A percentile compares a stretch with the other conserved stretches of the same genome.
Evolutionary conservation across 768 basidiomycete genomes (phyloP).

Genomic region (Gloeostereum incarnatum): DNA sequence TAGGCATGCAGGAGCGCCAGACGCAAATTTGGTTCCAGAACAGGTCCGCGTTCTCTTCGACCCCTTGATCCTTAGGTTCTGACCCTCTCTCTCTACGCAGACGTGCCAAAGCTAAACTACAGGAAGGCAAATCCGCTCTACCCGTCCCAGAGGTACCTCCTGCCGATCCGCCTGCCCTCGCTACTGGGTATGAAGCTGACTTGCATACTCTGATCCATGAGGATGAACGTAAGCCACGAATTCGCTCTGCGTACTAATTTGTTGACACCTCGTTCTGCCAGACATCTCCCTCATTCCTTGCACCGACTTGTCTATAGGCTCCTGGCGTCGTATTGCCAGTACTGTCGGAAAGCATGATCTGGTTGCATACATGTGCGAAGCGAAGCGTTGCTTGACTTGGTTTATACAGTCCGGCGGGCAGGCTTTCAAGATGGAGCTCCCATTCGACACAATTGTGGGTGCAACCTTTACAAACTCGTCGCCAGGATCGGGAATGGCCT

Average conservation of each 20-base stretch:
- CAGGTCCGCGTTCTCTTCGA: constrained; percentile 31
- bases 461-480: constrained; percentile 46
- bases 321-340: constrained; percentile 68
- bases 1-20: constrained; percentile 82
- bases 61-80: not conserved
- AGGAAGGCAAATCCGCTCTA: constrained; percentile 46
- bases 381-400: constrained; percentile 63
- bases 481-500: constrained; percentile 48
- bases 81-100: constrained; percentile 25
- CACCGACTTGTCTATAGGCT: constrained; percentile 64
- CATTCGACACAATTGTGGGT: constrained; percentile 53
- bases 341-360: constrained; percentile 49
- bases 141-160: too few relatives aligned
- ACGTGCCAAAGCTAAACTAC: constrained; percentile 75
- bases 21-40: constrained; percentile 91
- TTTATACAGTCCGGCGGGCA: constrained; percentile 65
- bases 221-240: constrained; percentile 51
- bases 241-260: not conserved
- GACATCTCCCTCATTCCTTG: constrained; percentile 74
- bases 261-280: constrained; percentile 27
- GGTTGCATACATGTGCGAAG: constrained; percentile 66
- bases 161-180: constrained; percentile 41
- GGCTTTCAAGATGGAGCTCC: constrained; percentile 81
- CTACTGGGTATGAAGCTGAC: constrained; percentile 46
- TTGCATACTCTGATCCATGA: constrained; percentile 64